phyloP scores from a whole-genome alignment of 2,329 filamentous ascomycete species.

The Ophiostoma sp. region DNA sequence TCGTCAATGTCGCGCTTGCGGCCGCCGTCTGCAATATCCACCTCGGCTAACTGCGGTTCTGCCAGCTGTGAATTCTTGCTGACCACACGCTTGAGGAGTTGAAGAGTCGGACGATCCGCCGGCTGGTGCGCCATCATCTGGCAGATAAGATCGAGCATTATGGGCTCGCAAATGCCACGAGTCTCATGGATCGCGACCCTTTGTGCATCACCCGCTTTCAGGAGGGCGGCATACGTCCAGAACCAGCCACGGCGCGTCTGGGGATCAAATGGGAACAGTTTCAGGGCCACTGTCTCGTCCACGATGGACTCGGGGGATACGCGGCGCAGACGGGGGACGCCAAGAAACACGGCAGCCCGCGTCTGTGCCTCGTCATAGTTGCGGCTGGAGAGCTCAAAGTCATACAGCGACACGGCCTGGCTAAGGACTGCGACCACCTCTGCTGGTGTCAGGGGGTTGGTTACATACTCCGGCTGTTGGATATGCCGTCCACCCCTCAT shows the following conservation, averaged over 20 bases:
- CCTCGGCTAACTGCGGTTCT: neutral
- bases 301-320: neutral
- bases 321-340: neutral
- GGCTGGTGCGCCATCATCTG: constrained; percentile 22
- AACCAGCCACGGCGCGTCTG: constrained; percentile 11
- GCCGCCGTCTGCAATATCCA: neutral
- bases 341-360: neutral
- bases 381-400: neutral
- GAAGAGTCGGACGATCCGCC: neutral
- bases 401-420: neutral
- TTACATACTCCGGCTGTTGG: neutral
- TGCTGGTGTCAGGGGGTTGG: neutral
- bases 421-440: neutral
- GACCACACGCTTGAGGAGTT: neutral
- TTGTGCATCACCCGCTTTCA: neutral
- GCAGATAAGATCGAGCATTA: constrained; percentile 15
- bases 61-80: neutral
- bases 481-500: neutral
- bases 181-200: neutral
- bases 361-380: neutral
- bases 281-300: neutral
- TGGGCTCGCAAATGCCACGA: constrained; percentile 6
- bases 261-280: constrained; percentile 6
- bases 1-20: constrained; percentile 13
- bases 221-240: constrained; percentile 21